Evolutionary conservation across 805 yeast genomes (phyloP).

Genomic region (Blastobotrys attinorum): DNA sequence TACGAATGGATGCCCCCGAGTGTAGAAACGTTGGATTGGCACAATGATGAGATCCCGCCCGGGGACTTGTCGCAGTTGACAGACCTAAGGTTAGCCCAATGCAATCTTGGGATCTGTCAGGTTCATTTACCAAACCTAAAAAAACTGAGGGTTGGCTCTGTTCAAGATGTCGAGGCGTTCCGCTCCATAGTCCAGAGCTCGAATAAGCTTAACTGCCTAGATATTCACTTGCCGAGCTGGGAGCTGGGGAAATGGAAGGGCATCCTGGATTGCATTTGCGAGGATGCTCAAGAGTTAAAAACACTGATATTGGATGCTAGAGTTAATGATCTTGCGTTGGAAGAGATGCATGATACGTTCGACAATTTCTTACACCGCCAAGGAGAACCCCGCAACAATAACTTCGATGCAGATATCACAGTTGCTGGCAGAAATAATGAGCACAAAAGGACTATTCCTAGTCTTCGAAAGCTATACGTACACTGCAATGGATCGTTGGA

Average conservation of each 20-base stretch:
- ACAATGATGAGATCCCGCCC: not conserved
- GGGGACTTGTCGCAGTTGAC: not conserved
- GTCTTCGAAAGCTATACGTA: not conserved
- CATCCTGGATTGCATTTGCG: not conserved
- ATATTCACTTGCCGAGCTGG: not conserved
- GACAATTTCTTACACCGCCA: no score
- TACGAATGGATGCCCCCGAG: not conserved
- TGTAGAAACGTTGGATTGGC: not conserved
- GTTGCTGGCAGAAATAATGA: no score
- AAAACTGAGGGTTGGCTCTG: not conserved
- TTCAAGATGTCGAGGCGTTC: not conserved
- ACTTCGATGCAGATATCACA: not conserved
- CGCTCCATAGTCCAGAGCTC: not conserved
- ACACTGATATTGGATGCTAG: not conserved
- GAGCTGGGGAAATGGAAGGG: not conserved
- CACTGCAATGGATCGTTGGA: not conserved
- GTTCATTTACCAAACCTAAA: not conserved
- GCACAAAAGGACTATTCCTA: no score
- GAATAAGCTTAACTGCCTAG: not conserved
- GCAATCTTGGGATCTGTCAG: not conserved
- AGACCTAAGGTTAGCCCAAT: not conserved
- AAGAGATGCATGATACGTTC: not conserved
- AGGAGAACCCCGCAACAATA: not conserved
- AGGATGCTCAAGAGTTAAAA: not conserved
- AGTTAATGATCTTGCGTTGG: not conserved